Conservation (phyloP, 2,329 filamentous ascomycete species). For the Lachnum nothofagi region DNA sequence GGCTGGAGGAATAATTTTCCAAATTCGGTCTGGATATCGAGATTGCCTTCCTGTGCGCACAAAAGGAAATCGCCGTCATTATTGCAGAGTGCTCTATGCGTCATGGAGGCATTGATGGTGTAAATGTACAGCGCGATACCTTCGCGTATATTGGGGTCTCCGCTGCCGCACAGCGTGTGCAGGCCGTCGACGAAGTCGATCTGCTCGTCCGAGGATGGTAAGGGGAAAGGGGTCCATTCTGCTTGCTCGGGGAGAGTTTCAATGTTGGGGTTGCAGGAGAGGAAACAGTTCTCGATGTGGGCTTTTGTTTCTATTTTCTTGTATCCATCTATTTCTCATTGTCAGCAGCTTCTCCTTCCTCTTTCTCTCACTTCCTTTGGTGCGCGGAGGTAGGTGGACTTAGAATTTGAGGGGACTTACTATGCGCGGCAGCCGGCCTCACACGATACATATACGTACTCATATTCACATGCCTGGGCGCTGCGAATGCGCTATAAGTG, state of each 20-base stretch:
- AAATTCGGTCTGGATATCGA: constrained; percentile 56
- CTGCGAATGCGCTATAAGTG: constrained; percentile 41
- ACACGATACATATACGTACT: constrained; percentile 43
- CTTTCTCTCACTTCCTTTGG: too few relatives aligned
- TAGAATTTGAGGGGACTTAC: constrained; percentile 21
- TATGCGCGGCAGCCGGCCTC: constrained; percentile 40
- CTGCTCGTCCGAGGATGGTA: constrained; percentile 37
- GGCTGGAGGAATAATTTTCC: constrained; percentile 50
- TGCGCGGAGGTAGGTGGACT: too few relatives aligned
- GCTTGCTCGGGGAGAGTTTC: constrained; percentile 42
- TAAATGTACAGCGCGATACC: constrained; percentile 47
- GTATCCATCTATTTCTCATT: constrained; percentile 57
- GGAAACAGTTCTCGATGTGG: constrained; percentile 69
- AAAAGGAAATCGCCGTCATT: constrained; percentile 63
- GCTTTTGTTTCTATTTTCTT: constrained; percentile 41
- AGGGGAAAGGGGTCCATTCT: constrained; percentile 42
- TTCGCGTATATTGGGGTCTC: constrained; percentile 46
- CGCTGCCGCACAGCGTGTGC: constrained; percentile 45
- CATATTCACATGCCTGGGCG: constrained; percentile 38
- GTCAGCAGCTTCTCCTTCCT: too few relatives aligned
- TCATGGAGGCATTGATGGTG: constrained; percentile 43
- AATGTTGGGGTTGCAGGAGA: constrained; percentile 42
- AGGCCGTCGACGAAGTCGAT: constrained; percentile 46
- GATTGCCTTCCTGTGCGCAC: constrained; percentile 52
- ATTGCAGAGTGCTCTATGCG: constrained; percentile 42